Conservation (phyloP, 2,329 filamentous ascomycete genomes). For the Davidsoniella neocaledoniae region DNA sequence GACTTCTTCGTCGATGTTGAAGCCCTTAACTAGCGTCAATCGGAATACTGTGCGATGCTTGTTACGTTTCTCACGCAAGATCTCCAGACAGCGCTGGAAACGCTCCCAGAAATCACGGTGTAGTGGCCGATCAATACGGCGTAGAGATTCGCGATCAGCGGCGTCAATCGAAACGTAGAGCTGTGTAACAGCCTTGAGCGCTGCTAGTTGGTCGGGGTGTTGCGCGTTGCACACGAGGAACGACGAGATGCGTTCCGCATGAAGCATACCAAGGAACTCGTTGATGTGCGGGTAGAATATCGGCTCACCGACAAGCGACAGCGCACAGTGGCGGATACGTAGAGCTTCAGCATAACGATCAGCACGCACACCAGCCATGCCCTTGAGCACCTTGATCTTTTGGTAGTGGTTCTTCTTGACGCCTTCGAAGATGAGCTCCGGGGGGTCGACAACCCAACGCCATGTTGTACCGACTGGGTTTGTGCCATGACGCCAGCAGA, state of each 20-base stretch:
- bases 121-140: slow-evolving; percentile 77
- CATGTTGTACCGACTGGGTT: slow-evolving; percentile 94
- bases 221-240: slow-evolving; percentile 97
- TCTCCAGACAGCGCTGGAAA: slow-evolving; percentile 79
- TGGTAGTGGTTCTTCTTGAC: slow-evolving; percentile 87
- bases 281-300: slow-evolving; percentile 99
- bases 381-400: slow-evolving; percentile 94
- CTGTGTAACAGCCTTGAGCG: slow-evolving; percentile 75
- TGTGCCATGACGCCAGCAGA: slow-evolving; percentile 96
- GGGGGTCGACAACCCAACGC: slow-evolving; percentile 89
- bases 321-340: slow-evolving; percentile 80
- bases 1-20: slow-evolving; percentile 91
- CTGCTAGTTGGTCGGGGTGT: slow-evolving; percentile 76
- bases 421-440: slow-evolving; percentile 74
- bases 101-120: slow-evolving; percentile 97
- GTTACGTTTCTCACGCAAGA: slow-evolving; percentile 67
- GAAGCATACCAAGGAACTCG: slow-evolving; percentile 69
- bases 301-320: slow-evolving; percentile 88
- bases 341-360: slow-evolving; percentile 88
- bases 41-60: slow-evolving; percentile 87
- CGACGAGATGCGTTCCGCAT: slow-evolving; percentile 72
- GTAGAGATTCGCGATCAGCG: slow-evolving; percentile 71
- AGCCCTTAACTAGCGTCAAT: slow-evolving; percentile 89
- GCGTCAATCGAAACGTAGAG: slow-evolving; percentile 95
- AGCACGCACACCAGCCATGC: slow-evolving; percentile 78